A percentile compares a stretch with the other conserved stretches of the same genome.
These are phyloP conservation scores for Hypoxylon sp. DNA, from an alignment of 2,329 filamentous ascomycete genomes.

Conservation along the genomic window DNA sequence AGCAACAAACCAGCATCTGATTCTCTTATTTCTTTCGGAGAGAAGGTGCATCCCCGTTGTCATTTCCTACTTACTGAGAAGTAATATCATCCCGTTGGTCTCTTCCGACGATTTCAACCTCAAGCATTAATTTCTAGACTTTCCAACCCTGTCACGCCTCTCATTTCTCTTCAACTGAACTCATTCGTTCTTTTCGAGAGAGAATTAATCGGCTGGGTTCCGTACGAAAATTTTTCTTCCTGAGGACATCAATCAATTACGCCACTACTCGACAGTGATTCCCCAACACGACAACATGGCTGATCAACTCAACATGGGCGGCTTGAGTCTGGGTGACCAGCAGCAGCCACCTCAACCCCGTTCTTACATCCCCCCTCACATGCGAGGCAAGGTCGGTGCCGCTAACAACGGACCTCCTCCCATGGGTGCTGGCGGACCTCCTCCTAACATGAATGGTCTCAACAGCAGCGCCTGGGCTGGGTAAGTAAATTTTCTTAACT, in stretches of 20 bases:
- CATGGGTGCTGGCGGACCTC: conserved; percentile 54
- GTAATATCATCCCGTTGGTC: conserved; percentile 26
- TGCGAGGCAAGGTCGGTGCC: conserved; percentile 72
- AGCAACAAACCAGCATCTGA: conserved; percentile 25
- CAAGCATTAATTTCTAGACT: conserved; percentile 35
- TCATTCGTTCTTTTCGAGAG: conserved; percentile 51
- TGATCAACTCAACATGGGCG: conserved; percentile 86
- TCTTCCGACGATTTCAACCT: conserved; percentile 19
- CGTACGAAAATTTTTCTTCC: conserved; percentile 47
- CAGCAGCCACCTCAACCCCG: conserved; percentile 63
- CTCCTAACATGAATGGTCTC: conserved; percentile 64
- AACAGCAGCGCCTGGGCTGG: conserved; percentile 76
- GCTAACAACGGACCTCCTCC: conserved; percentile 47
- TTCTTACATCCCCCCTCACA: conserved; percentile 89
- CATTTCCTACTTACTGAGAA: conserved; percentile 26
- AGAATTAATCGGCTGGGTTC: conserved; percentile 52
- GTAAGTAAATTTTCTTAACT: conserved; percentile 60
- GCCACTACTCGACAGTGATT: conserved; percentile 33
- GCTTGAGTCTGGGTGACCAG: conserved; percentile 74
- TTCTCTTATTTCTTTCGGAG: conserved; percentile 39
- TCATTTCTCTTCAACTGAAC: conserved; percentile 51
- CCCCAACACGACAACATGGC: conserved; percentile 71
- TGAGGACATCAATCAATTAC: conserved; percentile 9
- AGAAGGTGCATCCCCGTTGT: conserved; percentile 35
- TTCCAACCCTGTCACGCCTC: conserved; percentile 37